These are phyloP conservation scores for Xylaria curta DNA, from an alignment of 495 filamentous ascomycete genomes.

Conservation along the genomic window DNA sequence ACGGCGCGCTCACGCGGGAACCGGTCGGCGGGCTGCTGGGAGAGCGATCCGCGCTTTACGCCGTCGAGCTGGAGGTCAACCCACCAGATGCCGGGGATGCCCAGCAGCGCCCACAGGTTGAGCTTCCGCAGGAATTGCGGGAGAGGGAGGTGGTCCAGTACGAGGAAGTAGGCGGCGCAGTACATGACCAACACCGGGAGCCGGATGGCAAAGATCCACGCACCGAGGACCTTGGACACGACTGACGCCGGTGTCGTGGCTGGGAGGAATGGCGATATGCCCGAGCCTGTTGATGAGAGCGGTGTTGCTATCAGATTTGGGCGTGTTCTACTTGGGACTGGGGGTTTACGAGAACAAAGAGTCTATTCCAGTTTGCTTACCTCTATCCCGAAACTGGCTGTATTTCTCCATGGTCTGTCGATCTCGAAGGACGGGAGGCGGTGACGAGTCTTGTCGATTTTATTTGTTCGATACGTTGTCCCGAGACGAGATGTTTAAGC, in stretches of 20 bases:
- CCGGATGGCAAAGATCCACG: conserved; percentile 79
- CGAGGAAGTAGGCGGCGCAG: conserved; percentile 71
- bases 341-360: neutral
- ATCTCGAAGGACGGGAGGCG: neutral
- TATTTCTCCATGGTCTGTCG: conserved; percentile 85
- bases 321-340: neutral
- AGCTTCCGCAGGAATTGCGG: conserved; percentile 80
- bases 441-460: neutral
- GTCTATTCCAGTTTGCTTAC: conserved; percentile 52
- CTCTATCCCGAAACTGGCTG: conserved; percentile 93
- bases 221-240: conserved; percentile 65
- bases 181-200: conserved; percentile 78
- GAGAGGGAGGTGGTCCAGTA: conserved; percentile 88
- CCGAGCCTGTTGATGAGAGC: conserved; percentile 69
- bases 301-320: conserved; percentile 22
- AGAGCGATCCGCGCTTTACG: conserved; percentile 79
- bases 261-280: conserved; percentile 94
- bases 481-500: neutral
- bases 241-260: conserved; percentile 65
- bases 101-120: conserved; percentile 82
- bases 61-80: conserved; percentile 95
- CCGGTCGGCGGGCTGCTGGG: conserved; percentile 64
- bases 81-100: conserved; percentile 94
- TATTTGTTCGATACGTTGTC: too few species aligned
- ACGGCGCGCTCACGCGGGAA: conserved; percentile 76